Percentiles rank a stretch among this genome's conserved stretches.
Evolutionary conservation across 1,284 basidiomycete genomes (phyloP).

Genomic region (Papiliotrema nemorosa): DNA sequence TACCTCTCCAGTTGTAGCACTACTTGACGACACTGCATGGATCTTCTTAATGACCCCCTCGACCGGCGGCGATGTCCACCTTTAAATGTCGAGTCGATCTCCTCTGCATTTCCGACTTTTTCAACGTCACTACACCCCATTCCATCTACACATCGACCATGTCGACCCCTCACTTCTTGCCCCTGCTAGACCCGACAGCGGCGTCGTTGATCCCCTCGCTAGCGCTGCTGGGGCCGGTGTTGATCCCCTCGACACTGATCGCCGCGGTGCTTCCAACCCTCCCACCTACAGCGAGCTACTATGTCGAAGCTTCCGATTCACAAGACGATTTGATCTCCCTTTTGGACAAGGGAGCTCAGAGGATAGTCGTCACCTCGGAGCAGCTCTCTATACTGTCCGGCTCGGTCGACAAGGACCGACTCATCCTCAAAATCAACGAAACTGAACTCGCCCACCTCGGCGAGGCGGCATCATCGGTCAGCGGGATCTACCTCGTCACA

Average conservation of each 20-base stretch:
- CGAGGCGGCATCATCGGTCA: constrained; percentile 52
- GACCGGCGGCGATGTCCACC: not conserved
- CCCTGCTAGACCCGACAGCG: constrained; percentile 45
- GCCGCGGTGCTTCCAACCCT: constrained; percentile 35
- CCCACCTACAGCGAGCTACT: constrained; percentile 47
- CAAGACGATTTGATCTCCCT: constrained; percentile 59
- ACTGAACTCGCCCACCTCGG: constrained; percentile 65
- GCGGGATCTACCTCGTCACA: constrained; percentile 30
- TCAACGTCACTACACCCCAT: not conserved
- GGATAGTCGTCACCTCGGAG: constrained; percentile 66
- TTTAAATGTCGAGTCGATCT: not conserved
- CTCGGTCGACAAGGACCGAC: constrained; percentile 62
- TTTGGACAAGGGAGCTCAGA: constrained; percentile 73
- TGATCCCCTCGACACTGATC: constrained; percentile 53
- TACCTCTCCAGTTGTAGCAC: not conserved
- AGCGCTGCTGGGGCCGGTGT: constrained; percentile 69
- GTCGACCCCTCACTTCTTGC: constrained; percentile 49
- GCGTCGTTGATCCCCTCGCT: constrained; percentile 59
- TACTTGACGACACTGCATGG: not conserved
- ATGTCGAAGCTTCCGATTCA: constrained; percentile 61
- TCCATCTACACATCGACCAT: constrained; percentile 19
- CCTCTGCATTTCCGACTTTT: not conserved
- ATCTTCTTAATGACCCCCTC: not conserved
- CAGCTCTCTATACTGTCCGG: constrained; percentile 60
- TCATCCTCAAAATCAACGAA: constrained; percentile 70